Base-by-base conservation (phyloP, 148 eudicot genomes). In the Amaranthus palmeri region DNA sequence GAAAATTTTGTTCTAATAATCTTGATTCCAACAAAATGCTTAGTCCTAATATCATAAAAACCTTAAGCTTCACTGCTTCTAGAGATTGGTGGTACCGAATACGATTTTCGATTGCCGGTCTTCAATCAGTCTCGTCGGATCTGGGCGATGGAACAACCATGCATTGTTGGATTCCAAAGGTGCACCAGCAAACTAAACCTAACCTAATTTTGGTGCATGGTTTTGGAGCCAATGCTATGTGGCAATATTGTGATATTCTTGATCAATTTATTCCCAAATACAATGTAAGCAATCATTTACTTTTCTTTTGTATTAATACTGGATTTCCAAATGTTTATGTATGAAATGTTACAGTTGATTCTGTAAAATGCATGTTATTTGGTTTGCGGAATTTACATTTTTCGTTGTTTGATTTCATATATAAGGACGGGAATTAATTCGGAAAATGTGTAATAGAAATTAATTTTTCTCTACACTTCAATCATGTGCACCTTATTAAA, bases 161-260 rank as follows among this genome's bases (percentile, higher is more conserved):
- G 82, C 96, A 88, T 67, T 87, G 98, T 70, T 93, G 98, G 96
- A 79, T 89, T 0, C 98, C 98, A 2, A 91, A 80, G 74, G 65
- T 55, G 10, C 81, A 45, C n/a, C 83, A 78, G 13, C 79, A 70
- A 0, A 5, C 73, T 4, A 88, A 88, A 60, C 95, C 88, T 1
- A 84, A 81, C 53, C 85, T 93, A n/a, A 46, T 93, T 43, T 78
- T 93, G 76, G 71, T 93, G 10, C 98, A 93, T 72, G 95, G 98
- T 0, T 90, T 90, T 65, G 98, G 98, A 0, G 96, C 98, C 79
- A 88, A 93, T 60, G 96, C 96, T 42, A 93, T 86, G 95, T 93
- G 98, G 98, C 98, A 93, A 75, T 93, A 81, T 73, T 64, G 81
- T 12, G 84, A 86, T 43, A 74, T 78, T 41, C 79, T 93, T 55